Percentiles rank a stretch among this genome's conserved stretches.
Conservation (phyloP, 768 basidiomycete species). For the Pulveroboletus sp. region DNA sequence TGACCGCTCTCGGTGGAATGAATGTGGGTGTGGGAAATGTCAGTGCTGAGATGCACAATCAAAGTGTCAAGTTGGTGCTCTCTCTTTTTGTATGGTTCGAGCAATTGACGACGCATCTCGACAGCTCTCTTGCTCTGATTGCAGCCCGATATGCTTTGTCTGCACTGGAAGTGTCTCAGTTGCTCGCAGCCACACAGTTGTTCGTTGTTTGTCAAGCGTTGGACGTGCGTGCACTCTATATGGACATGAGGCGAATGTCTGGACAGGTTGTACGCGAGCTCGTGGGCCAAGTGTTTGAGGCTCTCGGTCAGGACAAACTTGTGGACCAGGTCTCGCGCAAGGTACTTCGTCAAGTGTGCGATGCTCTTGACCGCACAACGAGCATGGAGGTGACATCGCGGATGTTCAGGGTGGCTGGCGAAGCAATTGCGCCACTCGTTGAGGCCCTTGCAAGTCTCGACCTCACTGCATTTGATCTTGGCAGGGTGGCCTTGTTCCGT, state of each 20-base stretch:
- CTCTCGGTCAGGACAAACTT: constrained; percentile 6
- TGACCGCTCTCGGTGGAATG: constrained; percentile 67
- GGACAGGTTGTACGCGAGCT: constrained; percentile 19
- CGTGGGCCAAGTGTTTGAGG: constrained; percentile 9
- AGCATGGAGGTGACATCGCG: constrained; percentile 66
- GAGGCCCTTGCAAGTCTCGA: constrained; percentile 34
- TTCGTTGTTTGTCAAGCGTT: constrained; percentile 79
- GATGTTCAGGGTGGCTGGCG: constrained; percentile 67
- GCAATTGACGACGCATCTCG: background rate
- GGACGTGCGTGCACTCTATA: constrained; percentile 73
- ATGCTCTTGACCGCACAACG: constrained; percentile 59
- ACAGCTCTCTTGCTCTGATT: constrained; percentile 76
- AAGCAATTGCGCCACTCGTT: constrained; percentile 56
- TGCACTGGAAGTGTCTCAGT: constrained; percentile 71
- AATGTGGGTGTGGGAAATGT: constrained; percentile 83
- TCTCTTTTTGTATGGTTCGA: background rate
- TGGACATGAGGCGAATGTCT: constrained; percentile 47
- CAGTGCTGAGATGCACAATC: constrained; percentile 89
- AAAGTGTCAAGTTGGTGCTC: constrained; percentile 73
- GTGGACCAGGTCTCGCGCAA: constrained; percentile 21
- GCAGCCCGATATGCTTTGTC: constrained; percentile 77
- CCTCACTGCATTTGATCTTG: constrained; percentile 13
- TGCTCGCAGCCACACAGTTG: constrained; percentile 70
- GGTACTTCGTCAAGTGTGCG: constrained; percentile 39
- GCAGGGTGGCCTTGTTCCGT: constrained; percentile 24